Evolutionary conservation across 1,139 yeast genomes (phyloP), one percentile per base, ranked within the genome.

Genomic region (Kodamaea anthophila): DNA sequence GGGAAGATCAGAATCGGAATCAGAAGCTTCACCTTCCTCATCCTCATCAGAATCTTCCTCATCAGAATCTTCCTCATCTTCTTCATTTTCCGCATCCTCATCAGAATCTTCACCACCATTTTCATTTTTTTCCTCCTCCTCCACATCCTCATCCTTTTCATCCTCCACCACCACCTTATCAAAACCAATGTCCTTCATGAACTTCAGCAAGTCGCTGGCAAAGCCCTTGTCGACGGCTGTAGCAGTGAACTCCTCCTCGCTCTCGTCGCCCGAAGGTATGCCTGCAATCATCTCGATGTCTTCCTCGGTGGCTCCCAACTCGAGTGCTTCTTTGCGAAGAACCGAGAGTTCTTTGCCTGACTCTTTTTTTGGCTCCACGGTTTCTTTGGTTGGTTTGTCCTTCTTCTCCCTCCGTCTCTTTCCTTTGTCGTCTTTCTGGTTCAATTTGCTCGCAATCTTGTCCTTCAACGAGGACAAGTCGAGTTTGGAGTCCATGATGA

Each of bases 131-230:
- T 33, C 33, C 10, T 38, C 55, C 11, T 53, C 64, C 18, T 57
- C 64, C 20, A 47, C 53, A 11, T 49, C 55, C 12, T 46, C 54
- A 26, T 27, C 29, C 9, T 51, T 64, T 10, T 49, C 59, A 5
- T 57, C 55, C 23, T 60, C 54, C 8, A 53, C 55, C 4, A 58
- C 60, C 15, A 54, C 51, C 6, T 58, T 62, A 9, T 65, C 70
- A 19, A 84, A 63, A 0, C 94, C 94, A 43, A 84, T 70, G 18
- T 69, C 73, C 39, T 72, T 70, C 77, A 87, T 77, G 49, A 84
- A 80, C 11, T 60, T 62, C 18, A 70, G 60, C 36, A 86, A 62
- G 35, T 85, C 96, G 21, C 60, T 52, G 9, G 69, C 65, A 18
- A 83, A 67, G 2, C 55, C 60, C 23, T 59, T 54, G 35, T 77